phyloP scores from a whole-genome alignment of 768 basidiomycete genomes.

The Boletus sp. region DNA sequence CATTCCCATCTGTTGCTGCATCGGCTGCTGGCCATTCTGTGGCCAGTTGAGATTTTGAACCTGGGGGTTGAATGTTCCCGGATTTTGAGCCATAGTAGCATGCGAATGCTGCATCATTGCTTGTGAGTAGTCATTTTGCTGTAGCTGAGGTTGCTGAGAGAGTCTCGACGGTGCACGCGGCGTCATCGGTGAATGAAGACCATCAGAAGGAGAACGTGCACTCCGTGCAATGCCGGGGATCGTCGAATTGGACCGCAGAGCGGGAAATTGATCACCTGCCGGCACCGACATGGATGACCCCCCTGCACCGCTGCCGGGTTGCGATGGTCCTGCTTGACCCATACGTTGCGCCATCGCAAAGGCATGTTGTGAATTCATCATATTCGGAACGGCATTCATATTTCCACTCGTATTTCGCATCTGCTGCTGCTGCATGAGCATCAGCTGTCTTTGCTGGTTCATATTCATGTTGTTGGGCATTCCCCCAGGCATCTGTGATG shows the following conservation, averaged over 20 bases:
- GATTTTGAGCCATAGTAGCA: conserved; percentile 29
- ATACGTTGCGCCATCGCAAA: conserved; percentile 43
- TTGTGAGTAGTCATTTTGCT: conserved; percentile 41
- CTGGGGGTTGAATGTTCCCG: conserved; percentile 31
- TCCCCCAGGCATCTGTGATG: conserved; percentile 30
- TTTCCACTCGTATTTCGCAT: conserved; percentile 29
- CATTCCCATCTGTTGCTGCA: conserved; percentile 40
- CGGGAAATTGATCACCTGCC: conserved; percentile 43
- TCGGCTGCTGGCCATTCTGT: conserved; percentile 56
- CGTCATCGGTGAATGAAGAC: conserved; percentile 44
- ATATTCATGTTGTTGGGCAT: conserved; percentile 28
- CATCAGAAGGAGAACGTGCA: conserved; percentile 72
- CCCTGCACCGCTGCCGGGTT: conserved; percentile 25
- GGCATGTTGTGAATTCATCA: conserved; percentile 37
- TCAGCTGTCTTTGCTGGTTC: conserved; percentile 47
- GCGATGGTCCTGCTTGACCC: conserved; percentile 41
- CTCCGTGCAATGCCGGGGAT: conserved; percentile 78
- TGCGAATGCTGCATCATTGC: conserved; percentile 39
- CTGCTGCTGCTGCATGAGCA: conserved; percentile 39
- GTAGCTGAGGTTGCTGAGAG: conserved; percentile 47
- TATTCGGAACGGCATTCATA: conserved; percentile 24
- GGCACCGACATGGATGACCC: conserved; percentile 45
- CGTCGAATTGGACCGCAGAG: conserved; percentile 54
- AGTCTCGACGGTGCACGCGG: conserved; percentile 37
- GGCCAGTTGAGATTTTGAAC: conserved; percentile 43